These are phyloP conservation scores for Ramularia collo-cygni DNA, from an alignment of 2,329 filamentous ascomycete species.

Conservation along the genomic window DNA sequence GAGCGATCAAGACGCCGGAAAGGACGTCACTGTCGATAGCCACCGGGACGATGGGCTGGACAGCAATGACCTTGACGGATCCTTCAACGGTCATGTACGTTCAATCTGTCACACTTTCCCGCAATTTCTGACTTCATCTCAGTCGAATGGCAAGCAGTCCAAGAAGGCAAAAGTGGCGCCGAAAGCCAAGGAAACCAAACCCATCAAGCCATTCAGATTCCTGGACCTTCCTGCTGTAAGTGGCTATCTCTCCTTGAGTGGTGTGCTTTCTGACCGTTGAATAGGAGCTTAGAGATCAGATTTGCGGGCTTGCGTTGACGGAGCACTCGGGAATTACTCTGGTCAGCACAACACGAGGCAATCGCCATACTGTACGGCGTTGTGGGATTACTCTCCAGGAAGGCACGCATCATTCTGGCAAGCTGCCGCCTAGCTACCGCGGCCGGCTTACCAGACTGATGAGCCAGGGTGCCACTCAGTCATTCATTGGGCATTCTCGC, in stretches of 20 bases:
- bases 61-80: not conserved
- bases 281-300: constrained; percentile 23
- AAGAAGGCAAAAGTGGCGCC: constrained; percentile 1
- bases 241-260: not conserved
- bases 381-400: constrained; percentile 5
- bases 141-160: not conserved
- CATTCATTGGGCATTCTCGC: no score
- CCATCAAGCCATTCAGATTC: constrained; percentile 22
- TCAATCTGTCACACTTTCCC: not conserved
- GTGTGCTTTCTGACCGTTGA: not conserved
- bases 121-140: not conserved
- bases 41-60: not conserved
- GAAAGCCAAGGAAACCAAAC: constrained; percentile 10
- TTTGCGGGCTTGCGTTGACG: constrained; percentile 25
- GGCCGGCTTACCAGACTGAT: not conserved
- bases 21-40: not conserved
- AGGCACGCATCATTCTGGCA: constrained; percentile 8
- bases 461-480: no score
- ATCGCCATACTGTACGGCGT: constrained; percentile 19
- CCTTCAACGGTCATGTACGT: not conserved
- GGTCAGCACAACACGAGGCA: constrained; percentile 13
- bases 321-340: constrained; percentile 19
- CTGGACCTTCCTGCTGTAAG: constrained; percentile 15
- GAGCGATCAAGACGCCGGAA: no score
- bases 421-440: constrained; percentile 3